These are phyloP conservation scores for Colletotrichum aenigma DNA, from an alignment of 2,329 filamentous ascomycete genomes.

Conservation along the genomic window DNA sequence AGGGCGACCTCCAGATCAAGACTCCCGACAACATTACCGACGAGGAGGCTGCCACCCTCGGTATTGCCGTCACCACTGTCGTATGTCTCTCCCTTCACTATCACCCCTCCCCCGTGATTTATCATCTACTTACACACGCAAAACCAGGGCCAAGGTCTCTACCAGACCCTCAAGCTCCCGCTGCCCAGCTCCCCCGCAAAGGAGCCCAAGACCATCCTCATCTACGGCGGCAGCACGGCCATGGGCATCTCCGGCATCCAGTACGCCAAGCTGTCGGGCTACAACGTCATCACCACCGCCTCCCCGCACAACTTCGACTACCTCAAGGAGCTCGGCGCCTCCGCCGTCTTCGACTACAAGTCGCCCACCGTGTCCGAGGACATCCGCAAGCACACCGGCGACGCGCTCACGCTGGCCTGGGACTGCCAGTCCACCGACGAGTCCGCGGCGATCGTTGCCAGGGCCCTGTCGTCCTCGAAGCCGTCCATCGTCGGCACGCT, in stretches of 20 bases:
- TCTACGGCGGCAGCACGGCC: constrained; percentile 53
- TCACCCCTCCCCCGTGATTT: background rate
- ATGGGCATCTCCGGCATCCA: constrained; percentile 55
- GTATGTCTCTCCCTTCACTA: constrained; percentile 14
- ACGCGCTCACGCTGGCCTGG: constrained; percentile 28
- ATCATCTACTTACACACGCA: background rate
- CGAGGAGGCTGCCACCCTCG: constrained; percentile 51
- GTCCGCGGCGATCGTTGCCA: constrained; percentile 25
- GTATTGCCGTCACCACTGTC: constrained; percentile 48
- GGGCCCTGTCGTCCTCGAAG: constrained; percentile 5
- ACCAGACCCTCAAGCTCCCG: constrained; percentile 48
- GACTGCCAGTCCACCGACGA: constrained; percentile 24
- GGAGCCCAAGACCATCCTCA: constrained; percentile 39
- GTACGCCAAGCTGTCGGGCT: constrained; percentile 39
- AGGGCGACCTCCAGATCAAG: constrained; percentile 45
- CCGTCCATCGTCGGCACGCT: constrained; percentile 42
- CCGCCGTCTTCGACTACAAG: constrained; percentile 36
- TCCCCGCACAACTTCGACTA: constrained; percentile 40
- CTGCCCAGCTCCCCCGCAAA: constrained; percentile 46
- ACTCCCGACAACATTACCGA: constrained; percentile 48
- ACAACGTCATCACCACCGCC: constrained; percentile 31
- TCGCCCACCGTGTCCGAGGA: constrained; percentile 23
- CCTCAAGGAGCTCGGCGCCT: constrained; percentile 32
- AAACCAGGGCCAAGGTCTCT: constrained; percentile 50
- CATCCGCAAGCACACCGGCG: constrained; percentile 27